phyloP scores from a whole-genome alignment of 2,329 filamentous ascomycete species.

The Phaeosphaeriaceae sp. region DNA sequence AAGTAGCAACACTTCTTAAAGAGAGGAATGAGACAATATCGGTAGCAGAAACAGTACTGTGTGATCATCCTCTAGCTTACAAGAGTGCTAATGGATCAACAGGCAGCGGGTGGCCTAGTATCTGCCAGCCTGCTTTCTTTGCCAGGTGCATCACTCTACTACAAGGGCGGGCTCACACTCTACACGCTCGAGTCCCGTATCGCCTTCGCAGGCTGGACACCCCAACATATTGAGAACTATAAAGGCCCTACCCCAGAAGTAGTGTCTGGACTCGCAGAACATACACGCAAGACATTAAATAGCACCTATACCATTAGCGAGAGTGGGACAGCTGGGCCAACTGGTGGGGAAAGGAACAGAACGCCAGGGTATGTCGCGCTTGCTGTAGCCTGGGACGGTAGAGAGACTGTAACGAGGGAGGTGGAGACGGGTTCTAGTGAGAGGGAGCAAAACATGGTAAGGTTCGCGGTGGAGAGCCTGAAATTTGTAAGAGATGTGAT shows the following conservation, averaged over 20 bases:
- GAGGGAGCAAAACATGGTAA: slow-evolving; percentile 67
- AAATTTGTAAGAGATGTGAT: slow-evolving; percentile 64
- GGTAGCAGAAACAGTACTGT: slow-evolving; percentile 64
- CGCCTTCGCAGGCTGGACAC: slow-evolving; percentile 67
- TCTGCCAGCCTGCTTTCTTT: slow-evolving; percentile 64
- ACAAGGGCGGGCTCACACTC: slow-evolving; percentile 67
- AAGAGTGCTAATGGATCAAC: slow-evolving; percentile 2
- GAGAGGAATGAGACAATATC: slow-evolving; percentile 63
- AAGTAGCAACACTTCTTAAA: slow-evolving; percentile 62
- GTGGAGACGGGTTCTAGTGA: slow-evolving; percentile 62
- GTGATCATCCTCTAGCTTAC: slow-evolving; percentile 1
- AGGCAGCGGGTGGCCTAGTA: slow-evolving; percentile 68
- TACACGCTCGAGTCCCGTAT: slow-evolving; percentile 66
- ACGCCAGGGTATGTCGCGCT: slow-evolving; percentile 69
- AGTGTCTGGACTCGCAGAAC: slow-evolving; percentile 62
- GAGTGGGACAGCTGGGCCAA: slow-evolving; percentile 70
- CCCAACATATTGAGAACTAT: slow-evolving; percentile 59
- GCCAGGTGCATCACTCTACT: slow-evolving; percentile 64
- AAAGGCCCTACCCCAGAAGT: slow-evolving; percentile 65
- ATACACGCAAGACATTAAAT: slow-evolving; percentile 61
- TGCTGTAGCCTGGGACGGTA: slow-evolving; percentile 62
- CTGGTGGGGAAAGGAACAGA: slow-evolving; percentile 61
- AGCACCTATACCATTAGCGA: slow-evolving; percentile 65
- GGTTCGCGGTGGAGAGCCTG: slow-evolving; percentile 65
- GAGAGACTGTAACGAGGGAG: slow-evolving; percentile 61